These are phyloP conservation scores for Pugionium dolabratum DNA, from an alignment of 345 rosid genomes.

Conservation along the genomic window DNA sequence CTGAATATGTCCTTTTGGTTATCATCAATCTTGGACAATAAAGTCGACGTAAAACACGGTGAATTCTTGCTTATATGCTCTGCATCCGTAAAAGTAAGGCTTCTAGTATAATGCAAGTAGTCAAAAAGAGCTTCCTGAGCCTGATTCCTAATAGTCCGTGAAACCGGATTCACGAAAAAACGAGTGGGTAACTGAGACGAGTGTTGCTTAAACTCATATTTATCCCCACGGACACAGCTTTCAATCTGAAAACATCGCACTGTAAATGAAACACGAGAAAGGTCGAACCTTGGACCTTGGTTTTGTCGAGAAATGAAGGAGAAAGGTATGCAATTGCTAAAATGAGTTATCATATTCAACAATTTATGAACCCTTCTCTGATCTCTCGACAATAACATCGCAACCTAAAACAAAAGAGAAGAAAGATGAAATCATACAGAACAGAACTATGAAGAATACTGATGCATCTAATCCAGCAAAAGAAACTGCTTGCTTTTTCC, in stretches of 20 bases:
- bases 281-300: conserved; percentile 34
- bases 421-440: neutral
- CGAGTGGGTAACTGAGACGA: conserved; percentile 38
- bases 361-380: conserved; percentile 31
- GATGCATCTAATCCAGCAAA: neutral
- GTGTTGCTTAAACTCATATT: conserved; percentile 26
- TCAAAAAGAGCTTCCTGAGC: conserved; percentile 70
- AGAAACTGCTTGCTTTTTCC: neutral
- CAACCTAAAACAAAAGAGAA: conserved; percentile 9
- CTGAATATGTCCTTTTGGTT: conserved; percentile 48
- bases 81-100: conserved; percentile 58
- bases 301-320: conserved; percentile 39
- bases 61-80: conserved; percentile 87
- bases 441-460: conserved; percentile 8
- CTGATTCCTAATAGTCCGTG: conserved; percentile 49
- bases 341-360: conserved; percentile 45
- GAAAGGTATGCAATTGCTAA: conserved; percentile 33
- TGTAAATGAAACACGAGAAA: conserved; percentile 38
- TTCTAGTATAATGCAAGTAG: conserved; percentile 74
- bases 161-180: conserved; percentile 36
- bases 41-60: conserved; percentile 49
- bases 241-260: conserved; percentile 40
- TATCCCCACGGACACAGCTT: conserved; percentile 30
- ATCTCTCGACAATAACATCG: conserved; percentile 46
- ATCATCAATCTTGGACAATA: conserved; percentile 60